phyloP scores from a whole-genome alignment of 2,329 filamentous ascomycete species.

The Epichloe coenophiala region DNA sequence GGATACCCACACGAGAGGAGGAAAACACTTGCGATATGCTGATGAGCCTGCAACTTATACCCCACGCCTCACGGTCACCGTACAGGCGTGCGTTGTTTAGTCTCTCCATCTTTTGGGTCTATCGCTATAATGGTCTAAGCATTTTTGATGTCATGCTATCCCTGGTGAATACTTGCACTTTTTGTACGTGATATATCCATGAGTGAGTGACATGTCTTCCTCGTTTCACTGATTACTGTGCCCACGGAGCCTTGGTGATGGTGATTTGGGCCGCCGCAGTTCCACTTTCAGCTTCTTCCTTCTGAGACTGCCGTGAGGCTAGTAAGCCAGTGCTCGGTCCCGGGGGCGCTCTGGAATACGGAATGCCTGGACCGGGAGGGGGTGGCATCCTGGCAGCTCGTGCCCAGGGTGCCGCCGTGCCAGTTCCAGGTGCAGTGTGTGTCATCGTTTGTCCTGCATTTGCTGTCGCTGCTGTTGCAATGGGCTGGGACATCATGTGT shows the following conservation, averaged over 20 bases:
- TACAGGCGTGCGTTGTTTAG: conserved; percentile 4
- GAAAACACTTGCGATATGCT: conserved; percentile 12
- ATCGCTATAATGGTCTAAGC: conserved; percentile 4
- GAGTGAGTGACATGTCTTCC: background rate
- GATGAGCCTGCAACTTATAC: conserved; percentile 17
- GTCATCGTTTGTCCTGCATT: conserved; percentile 7
- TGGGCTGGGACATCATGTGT: conserved; percentile 45
- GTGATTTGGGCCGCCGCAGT: conserved; percentile 25
- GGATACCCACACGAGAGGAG: conserved; percentile 19
- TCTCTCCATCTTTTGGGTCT: conserved; percentile 7
- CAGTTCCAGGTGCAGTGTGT: conserved; percentile 13
- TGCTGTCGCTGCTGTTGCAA: background rate
- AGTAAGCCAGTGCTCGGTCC: conserved; percentile 16
- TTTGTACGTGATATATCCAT: background rate
- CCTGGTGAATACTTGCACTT: background rate
- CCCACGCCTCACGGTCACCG: conserved; percentile 8
- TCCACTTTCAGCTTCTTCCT: conserved; percentile 10
- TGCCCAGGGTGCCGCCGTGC: conserved; percentile 32
- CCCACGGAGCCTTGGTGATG: conserved; percentile 34
- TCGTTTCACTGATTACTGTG: conserved; percentile 14
- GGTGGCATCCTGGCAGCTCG: conserved; percentile 26
- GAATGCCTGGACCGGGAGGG: conserved; percentile 21
- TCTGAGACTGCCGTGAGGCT: conserved; percentile 10
- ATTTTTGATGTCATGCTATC: conserved; percentile 1
- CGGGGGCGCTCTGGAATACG: conserved; percentile 24